Base-by-base conservation (phyloP, 345 rosid genomes). In the Mercurialis annua region DNA sequence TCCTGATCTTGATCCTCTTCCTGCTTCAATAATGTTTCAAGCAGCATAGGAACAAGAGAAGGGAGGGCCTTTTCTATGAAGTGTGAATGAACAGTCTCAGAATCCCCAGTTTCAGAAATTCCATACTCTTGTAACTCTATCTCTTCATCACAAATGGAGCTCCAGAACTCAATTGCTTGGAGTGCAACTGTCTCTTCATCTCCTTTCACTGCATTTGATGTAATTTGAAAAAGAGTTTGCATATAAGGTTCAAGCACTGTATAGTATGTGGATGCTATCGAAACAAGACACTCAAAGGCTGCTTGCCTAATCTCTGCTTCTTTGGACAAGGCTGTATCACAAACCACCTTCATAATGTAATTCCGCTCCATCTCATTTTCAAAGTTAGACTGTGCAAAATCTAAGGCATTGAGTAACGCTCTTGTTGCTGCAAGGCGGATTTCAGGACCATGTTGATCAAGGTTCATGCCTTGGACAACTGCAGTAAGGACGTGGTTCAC, bases 111-210 rank as follows among this genome's bases (percentile, higher is more conserved):
- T n/a, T 86, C 89, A 62, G 79, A 66, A 79, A 44, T 79, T 67
- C 74, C 95, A 72, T 78, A 87, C 71, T 94, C 99, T 71, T 89
- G 94, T 63, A 88, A 85, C 62, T 94, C 97, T 34, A 94, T 86
- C 87, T 94, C 99, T 72, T 91, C 97, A 69, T 94, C 99, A 46
- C 99, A 93, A 66, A 93, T 93, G 50, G 97, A 80, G 72, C 99
- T 93, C 99, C 97, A 93, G 66, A 93, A 94, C 78, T 94, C 99
- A 46, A 94, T 74, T 30, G 97, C 99, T 74, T 94, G 99, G 56
- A 94, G 92, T 21, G 97, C 91, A 72, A 94, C 96, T 7, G 84
- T 80, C 79, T 94, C 99, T 66, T 87, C 87, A 69, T 91, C 99
- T 47, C 81, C 87, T 75, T 85, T 94, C 2, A 94, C 91, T 30